A percentile compares a stretch with the other conserved stretches of the same genome.
phyloP scores from a whole-genome alignment of 208 protist species.

The Trypanosomatidae sp. region DNA sequence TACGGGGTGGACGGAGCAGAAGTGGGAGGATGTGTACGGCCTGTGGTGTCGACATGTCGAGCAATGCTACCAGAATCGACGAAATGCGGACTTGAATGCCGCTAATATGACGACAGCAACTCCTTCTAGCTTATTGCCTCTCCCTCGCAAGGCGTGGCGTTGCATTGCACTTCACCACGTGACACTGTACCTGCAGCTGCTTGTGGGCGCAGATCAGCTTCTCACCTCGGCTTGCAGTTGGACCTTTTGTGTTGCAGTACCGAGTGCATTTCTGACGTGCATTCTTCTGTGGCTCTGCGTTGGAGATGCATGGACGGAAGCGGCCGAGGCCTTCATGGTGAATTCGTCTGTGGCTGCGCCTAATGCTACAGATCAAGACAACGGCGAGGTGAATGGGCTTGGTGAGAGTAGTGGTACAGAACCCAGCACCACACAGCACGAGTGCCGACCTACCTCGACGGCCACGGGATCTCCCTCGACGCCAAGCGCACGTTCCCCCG shows the following conservation, averaged over 20 bases:
- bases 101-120: background rate
- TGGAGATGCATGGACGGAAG: conserved; percentile 15
- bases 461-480: background rate
- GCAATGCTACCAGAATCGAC: background rate
- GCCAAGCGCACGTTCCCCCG: background rate
- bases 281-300: conserved; percentile 25
- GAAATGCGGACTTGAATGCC: background rate
- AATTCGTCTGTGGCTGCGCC: background rate
- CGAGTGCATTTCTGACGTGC: conserved; percentile 9
- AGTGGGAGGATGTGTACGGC: conserved; percentile 7
- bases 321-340: conserved; percentile 10
- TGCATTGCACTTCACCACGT: conserved; percentile 2
- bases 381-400: background rate
- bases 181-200: conserved; percentile 10
- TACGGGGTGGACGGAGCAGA: background rate
- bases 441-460: background rate
- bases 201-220: conserved; percentile 7
- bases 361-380: background rate
- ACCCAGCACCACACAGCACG: background rate
- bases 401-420: background rate
- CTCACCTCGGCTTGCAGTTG: conserved; percentile 2
- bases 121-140: background rate
- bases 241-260: conserved; percentile 10
- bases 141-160: background rate
- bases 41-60: conserved; percentile 17